These are phyloP conservation scores for Tephrocybe sp. DNA, from an alignment of 768 basidiomycete species.

Conservation along the genomic window DNA sequence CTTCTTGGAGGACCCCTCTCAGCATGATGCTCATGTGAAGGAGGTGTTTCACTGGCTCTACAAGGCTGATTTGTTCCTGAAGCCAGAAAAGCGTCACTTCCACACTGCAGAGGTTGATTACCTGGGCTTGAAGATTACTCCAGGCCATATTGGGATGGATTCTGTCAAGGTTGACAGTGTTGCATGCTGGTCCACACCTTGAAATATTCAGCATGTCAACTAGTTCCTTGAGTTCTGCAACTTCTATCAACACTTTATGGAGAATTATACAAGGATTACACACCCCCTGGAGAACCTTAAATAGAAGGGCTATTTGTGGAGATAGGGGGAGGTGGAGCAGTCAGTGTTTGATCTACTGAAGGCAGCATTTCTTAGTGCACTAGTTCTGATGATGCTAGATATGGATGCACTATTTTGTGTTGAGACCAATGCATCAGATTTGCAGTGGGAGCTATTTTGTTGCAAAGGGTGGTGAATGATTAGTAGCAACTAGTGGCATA, in stretches of 20 bases:
- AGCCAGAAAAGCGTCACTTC: too few species aligned
- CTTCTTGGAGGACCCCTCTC: too few species aligned
- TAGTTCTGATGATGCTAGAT: conserved; percentile 20
- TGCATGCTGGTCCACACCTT: background rate
- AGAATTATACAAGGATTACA: background rate
- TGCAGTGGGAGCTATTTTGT: conserved; percentile 16
- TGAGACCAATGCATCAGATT: conserved; percentile 13
- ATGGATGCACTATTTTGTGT: conserved; percentile 1
- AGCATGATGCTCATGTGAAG: too few species aligned
- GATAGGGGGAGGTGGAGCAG: conserved; percentile 10
- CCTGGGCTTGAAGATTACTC: background rate
- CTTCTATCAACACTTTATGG: background rate
- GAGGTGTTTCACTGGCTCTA: too few species aligned
- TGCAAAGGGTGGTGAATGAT: conserved; percentile 17
- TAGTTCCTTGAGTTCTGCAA: background rate
- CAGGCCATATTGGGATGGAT: background rate
- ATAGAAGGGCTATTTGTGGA: background rate
- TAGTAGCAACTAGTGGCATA: conserved; percentile 34
- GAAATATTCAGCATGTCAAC: background rate
- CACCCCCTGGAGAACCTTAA: too few species aligned
- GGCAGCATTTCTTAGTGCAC: conserved; percentile 19
- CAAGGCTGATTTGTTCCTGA: too few species aligned
- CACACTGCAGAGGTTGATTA: background rate
- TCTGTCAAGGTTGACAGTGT: too few species aligned
- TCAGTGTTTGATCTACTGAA: conserved; percentile 31